Evolutionary conservation across 441 rosid species (phyloP), one percentile per base, ranked within the genome.

Genomic region (Euphorbia celastroides): DNA sequence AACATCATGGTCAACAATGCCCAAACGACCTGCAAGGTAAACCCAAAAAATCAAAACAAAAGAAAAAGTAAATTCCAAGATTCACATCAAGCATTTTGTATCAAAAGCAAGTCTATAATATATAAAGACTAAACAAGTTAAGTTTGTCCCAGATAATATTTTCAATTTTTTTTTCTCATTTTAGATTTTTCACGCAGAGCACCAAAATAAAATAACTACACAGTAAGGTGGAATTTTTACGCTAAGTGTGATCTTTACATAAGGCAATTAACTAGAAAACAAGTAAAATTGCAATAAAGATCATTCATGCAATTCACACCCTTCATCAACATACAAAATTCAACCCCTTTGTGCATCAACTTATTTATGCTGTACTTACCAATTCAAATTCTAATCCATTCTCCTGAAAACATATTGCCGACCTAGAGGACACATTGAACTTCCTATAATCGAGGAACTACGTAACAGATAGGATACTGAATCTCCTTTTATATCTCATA

Each of bases 1-100:
- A 22, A 88, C 84, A 81, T 91, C 99, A 64, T 93, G 92, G 79
- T 93, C 96, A 16, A 93, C 96, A 66, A 93, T 82, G 64, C 99
- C 97, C 84, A 91, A 74, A 20, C 85, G 84, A 61, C 96, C 99
- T 91, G 78, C 44, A 62, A 62, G 38, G 7, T 70, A 62, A 60
- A 65, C 38, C 42, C 36, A 52, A 72, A 66, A 19, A 2, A 54
- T 55, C 19, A 34, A 19, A 32, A 7, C 22, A 38, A 54, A 36
- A 27, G 9, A 32, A 57, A 56, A 5, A 2, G 65, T 13, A 27
- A 36, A 27, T 20, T 31, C 0, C n/a, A 48, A 27, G 68, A n/a
- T n/a, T n/a, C n/a, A n/a, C n/a, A 27, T 12, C 19, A 27, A 61
- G 65, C 65, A 61, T 38, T 23, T 13, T 41, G 13, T 36, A 38